Conservation (phyloP, 768 basidiomycete genomes). For the Pulveroboletus sp. region DNA sequence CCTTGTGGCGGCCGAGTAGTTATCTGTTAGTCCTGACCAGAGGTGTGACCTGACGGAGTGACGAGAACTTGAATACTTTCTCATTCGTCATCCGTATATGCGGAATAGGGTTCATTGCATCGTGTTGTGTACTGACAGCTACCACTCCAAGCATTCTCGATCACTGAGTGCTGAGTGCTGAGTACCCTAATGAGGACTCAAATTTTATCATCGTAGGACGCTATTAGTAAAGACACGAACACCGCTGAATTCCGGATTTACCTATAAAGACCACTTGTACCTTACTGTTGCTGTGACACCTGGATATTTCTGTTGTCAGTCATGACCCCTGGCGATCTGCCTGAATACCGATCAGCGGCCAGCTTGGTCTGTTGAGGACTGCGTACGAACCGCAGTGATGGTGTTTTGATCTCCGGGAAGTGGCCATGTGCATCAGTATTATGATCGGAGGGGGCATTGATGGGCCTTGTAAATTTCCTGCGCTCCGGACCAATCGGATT, state of each 20-base stretch:
- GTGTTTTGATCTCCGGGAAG: neutral
- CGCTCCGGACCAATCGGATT: neutral
- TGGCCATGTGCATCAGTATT: neutral
- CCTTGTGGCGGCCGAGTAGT: constrained; percentile 13
- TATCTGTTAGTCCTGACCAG: neutral
- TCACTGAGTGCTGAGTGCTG: no score
- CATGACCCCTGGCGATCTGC: neutral
- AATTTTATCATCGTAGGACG: no score
- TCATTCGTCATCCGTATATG: no score
- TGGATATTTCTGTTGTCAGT: neutral
- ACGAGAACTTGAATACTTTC: no score
- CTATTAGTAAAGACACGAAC: no score
- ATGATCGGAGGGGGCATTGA: neutral
- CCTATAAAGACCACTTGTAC: neutral
- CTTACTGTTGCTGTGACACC: neutral
- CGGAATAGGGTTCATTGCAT: no score
- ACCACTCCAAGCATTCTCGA: no score
- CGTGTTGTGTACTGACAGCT: no score
- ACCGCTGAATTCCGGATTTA: no score
- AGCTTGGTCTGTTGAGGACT: neutral
- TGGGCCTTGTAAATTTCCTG: neutral
- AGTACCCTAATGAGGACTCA: no score
- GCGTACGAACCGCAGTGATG: neutral
- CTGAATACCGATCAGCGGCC: neutral
- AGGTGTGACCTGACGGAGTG: neutral